Conservation (phyloP, 1,284 basidiomycete genomes). For the Ceratobasidium sp. region DNA sequence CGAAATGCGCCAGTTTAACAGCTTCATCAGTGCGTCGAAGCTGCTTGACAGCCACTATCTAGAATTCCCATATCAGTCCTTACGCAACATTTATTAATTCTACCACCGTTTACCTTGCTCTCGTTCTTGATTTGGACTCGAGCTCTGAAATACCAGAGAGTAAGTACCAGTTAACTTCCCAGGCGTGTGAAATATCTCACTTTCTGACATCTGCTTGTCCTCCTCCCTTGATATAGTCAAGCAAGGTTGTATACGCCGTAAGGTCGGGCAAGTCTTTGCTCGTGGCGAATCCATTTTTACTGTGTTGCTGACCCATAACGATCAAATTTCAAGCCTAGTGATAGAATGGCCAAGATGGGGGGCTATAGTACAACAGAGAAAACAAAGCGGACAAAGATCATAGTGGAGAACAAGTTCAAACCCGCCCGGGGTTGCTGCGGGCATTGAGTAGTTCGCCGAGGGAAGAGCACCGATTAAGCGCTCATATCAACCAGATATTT, state of each 20-base stretch:
- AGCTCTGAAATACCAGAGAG: background rate
- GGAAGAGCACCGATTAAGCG: too few relatives aligned
- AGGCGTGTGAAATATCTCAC: background rate
- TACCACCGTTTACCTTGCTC: background rate
- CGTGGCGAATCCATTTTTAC: background rate
- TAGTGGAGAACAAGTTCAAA: too few relatives aligned
- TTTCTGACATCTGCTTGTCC: slow-evolving; percentile 20
- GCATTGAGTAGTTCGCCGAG: too few relatives aligned
- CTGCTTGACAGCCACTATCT: slow-evolving; percentile 15
- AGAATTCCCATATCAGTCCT: background rate
- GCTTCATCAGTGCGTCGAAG: background rate
- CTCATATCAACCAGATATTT: too few relatives aligned
- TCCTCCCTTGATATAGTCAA: slow-evolving; percentile 18
- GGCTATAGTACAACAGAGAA: too few relatives aligned
- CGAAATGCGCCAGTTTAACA: background rate
- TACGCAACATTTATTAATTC: too few relatives aligned
- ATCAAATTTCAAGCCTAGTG: too few relatives aligned
- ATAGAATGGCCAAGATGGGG: too few relatives aligned
- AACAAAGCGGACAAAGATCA: too few relatives aligned
- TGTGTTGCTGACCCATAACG: too few relatives aligned
- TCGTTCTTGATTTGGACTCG: background rate
- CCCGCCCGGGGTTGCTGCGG: too few relatives aligned
- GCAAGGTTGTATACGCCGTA: background rate
- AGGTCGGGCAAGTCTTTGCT: background rate
- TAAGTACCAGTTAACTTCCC: background rate